phyloP scores from a whole-genome alignment of 73 alveolate species.

The Blepharisma stoltei region DNA sequence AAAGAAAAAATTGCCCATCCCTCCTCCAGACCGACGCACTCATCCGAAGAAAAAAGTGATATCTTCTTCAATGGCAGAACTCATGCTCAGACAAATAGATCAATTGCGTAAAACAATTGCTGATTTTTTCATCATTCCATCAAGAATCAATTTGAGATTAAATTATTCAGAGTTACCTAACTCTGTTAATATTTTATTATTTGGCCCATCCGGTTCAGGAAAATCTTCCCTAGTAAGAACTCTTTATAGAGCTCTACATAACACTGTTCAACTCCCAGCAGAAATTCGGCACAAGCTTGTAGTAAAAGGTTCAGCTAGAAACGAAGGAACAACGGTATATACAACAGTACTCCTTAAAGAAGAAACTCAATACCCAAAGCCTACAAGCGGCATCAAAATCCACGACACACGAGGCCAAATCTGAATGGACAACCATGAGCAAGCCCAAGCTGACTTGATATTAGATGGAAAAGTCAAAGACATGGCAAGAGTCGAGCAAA shows the following conservation, averaged over 20 bases:
- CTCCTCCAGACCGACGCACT: conserved; percentile 28
- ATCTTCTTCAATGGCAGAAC: conserved; percentile 28
- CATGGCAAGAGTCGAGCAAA: conserved; percentile 57
- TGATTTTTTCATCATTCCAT: conserved; percentile 32
- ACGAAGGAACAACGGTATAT: conserved; percentile 49
- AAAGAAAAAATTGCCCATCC: conserved; percentile 14
- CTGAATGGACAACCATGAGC: conserved; percentile 79
- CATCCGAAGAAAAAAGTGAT: conserved; percentile 13
- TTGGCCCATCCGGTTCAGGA: conserved; percentile 74
- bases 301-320: conserved; percentile 31
- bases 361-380: neutral
- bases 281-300: conserved; percentile 33
- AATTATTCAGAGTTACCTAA: conserved; percentile 39
- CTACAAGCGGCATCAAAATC: conserved; percentile 27
- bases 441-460: conserved; percentile 57
- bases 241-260: conserved; percentile 55
- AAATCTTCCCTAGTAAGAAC: conserved; percentile 61
- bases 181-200: conserved; percentile 51
- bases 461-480: conserved; percentile 86
- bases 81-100: conserved; percentile 30
- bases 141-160: conserved; percentile 10
- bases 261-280: conserved; percentile 30
- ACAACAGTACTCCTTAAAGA: conserved; percentile 37
- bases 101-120: conserved; percentile 35
- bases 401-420: conserved; percentile 73